These are phyloP conservation scores for Helichrysum umbraculigerum DNA, from an alignment of 129 eudicot species.

Conservation along the genomic window DNA sequence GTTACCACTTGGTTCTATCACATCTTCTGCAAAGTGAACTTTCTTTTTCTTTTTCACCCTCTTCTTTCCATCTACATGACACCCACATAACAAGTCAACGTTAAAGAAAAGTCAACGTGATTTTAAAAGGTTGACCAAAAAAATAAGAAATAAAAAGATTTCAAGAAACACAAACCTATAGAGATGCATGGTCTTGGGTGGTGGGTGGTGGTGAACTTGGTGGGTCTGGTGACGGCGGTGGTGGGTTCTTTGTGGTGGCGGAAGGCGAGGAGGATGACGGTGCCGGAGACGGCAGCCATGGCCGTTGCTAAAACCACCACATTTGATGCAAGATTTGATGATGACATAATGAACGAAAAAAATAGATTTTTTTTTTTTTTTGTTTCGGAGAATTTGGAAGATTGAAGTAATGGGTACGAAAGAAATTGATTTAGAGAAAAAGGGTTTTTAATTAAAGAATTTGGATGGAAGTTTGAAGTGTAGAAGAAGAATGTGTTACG, in stretches of 20 bases:
- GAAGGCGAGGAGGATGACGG: slow-evolving; percentile 58
- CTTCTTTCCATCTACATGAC: slow-evolving; percentile 44
- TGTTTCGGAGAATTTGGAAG: slow-evolving; percentile 7
- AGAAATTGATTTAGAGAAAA: slow-evolving; percentile 7
- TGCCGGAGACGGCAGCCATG: slow-evolving; percentile 82
- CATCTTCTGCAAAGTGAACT: slow-evolving; percentile 85
- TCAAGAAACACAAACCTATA: slow-evolving; percentile 46
- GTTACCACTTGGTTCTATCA: slow-evolving; percentile 77
- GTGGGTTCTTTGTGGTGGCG: slow-evolving; percentile 52
- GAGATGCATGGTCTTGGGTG: slow-evolving; percentile 66
- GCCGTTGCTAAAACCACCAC: slow-evolving; percentile 64
- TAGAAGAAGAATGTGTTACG: slow-evolving; percentile 24
- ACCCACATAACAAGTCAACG: background rate
- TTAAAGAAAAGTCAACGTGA: background rate
- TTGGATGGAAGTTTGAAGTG: slow-evolving; percentile 24
- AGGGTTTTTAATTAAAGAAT: slow-evolving; percentile 14
- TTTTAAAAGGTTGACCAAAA: slow-evolving; percentile 1
- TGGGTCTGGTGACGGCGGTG: slow-evolving; percentile 14
- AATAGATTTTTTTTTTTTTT: slow-evolving; percentile 5
- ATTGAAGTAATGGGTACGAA: slow-evolving; percentile 21
- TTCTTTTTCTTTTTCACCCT: slow-evolving; percentile 64
- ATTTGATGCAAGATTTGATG: slow-evolving; percentile 52
- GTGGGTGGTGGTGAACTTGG: slow-evolving; percentile 29
- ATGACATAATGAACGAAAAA: slow-evolving; percentile 25
- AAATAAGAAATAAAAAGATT: background rate